A percentile compares a stretch with the other conserved stretches of the same genome.
phyloP scores from a whole-genome alignment of 2,329 filamentous ascomycete species.

The Pochonia chlamydosporia region DNA sequence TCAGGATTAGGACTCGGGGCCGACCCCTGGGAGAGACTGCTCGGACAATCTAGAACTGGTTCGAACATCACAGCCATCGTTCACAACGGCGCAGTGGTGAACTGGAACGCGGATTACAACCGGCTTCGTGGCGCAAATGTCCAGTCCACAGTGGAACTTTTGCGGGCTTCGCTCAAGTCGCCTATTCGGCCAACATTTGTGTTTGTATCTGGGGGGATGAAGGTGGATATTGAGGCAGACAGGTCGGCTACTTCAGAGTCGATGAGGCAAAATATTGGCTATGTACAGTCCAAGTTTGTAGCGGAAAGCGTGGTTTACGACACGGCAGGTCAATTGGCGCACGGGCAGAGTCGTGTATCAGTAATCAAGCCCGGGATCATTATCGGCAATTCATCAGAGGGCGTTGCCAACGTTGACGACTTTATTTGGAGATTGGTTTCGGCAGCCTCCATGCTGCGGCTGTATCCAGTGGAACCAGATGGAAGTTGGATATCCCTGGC shows the following conservation, averaged over 20 bases:
- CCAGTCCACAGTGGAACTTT: no score
- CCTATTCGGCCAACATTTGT: no score
- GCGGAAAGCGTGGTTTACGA: conserved; percentile 11
- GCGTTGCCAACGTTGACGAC: conserved; percentile 14
- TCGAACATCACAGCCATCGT: no score
- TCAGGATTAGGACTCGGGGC: conserved; percentile 5
- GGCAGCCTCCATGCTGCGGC: background rate
- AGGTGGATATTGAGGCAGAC: no score
- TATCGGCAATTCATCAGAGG: conserved; percentile 10
- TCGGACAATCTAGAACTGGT: no score
- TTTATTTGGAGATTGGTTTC: conserved; percentile 13
- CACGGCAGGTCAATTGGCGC: background rate
- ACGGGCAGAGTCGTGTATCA: conserved; percentile 11
- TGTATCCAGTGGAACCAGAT: conserved; percentile 6
- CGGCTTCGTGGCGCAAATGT: no score
- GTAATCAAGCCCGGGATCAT: conserved; percentile 15
- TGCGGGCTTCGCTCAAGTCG: no score
- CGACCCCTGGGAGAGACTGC: conserved; percentile 52
- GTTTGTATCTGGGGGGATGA: no score
- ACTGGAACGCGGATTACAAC: no score
- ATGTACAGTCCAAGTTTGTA: conserved; percentile 12
- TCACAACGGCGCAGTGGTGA: no score
- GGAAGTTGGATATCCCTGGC: conserved; percentile 4
- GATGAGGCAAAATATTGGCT: conserved; percentile 7
- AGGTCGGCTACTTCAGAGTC: no score